Evolutionary conservation across 148 eudicot species (phyloP), one percentile per base, ranked within the genome.

Genomic region (Beta vulgaris): DNA sequence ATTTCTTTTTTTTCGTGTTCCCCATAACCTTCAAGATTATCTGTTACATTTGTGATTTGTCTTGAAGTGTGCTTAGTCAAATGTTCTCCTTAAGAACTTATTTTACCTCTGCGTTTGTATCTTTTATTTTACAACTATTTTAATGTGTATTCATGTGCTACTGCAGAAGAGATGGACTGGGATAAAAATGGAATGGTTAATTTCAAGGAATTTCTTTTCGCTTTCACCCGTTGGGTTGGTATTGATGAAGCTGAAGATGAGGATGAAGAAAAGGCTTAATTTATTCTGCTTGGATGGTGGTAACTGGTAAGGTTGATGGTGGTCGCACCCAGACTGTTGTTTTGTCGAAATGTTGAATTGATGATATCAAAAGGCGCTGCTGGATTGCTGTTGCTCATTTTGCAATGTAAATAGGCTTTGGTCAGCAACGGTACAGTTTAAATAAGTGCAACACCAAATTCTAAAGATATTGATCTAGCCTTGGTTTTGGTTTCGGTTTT

Each of bases 111-210:
- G 54, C 15, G 29, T 69, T 8, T 19, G 48, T 72, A 16, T 14
- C 26, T 37, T 28, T 64, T 3, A 13, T 19, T 19, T 64, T 3
- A 13, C 11, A 39, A 53, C 0, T 39, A 39, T 3, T 39, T n/a
- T 51, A 14, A 13, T 8, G 55, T 69, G 25, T 43, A 18, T 69
- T 32, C 10, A 9, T 79, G 55, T 68, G 53, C 60, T 75, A 19
- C 79, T 91, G 84, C 93, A 94, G 98, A 91, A 73, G 97, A 93
- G 87, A 93, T 93, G 98, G 98, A 93, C 79, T 93, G 95, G 97
- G 95, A 91, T 76, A 91, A 82, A 78, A 93, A 91, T 74, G 98
- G 98, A 79, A 91, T 86, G 91, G 97, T 93, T 75, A 91, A 87
- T 78, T 91, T 90, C 84, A 91, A 90, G 82, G 98, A 91, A 72